Evolutionary conservation across 2,329 filamentous ascomycete genomes (phyloP).

Genomic region (Dendrostoma leiphaemia): DNA sequence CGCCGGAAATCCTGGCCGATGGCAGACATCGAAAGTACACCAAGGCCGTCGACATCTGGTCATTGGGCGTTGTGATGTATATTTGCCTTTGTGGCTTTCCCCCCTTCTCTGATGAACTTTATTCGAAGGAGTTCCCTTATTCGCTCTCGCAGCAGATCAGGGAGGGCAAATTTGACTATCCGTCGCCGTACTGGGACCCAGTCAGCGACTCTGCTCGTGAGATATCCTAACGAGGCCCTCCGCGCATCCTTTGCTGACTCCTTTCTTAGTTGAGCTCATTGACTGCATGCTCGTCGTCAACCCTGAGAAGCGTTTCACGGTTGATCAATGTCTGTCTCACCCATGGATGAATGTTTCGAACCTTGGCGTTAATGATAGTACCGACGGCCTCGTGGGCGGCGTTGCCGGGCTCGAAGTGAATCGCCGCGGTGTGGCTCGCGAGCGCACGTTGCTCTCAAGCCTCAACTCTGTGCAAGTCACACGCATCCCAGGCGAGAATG

Average conservation of each 20-base stretch:
- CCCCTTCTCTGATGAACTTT: conserved; percentile 93
- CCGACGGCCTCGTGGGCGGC: conserved; percentile 86
- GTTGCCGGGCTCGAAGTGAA: conserved; percentile 80
- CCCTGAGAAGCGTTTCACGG: conserved; percentile 76
- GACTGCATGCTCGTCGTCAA: conserved; percentile 93
- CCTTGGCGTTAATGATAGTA: conserved; percentile 74
- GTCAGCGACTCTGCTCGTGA: conserved; percentile 77
- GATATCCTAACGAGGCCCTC: conserved; percentile 24
- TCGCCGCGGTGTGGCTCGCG: conserved; percentile 73
- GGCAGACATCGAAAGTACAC: conserved; percentile 83
- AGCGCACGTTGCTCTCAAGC: conserved; percentile 80
- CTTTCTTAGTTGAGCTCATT: conserved; percentile 71
- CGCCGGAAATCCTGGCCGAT: conserved; percentile 89
- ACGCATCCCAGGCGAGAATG: conserved; percentile 52
- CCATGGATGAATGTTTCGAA: conserved; percentile 75
- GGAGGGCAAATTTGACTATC: conserved; percentile 86
- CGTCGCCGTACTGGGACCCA: conserved; percentile 92
- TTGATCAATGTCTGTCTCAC: conserved; percentile 88
- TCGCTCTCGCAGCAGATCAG: conserved; percentile 87
- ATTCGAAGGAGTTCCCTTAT: conserved; percentile 77
- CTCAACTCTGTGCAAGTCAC: conserved; percentile 70
- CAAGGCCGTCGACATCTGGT: conserved; percentile 94
- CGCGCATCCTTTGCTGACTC: neutral
- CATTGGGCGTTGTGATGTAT: conserved; percentile 94
- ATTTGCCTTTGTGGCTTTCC: conserved; percentile 97